Percentiles rank a stretch among this genome's conserved stretches.
These are phyloP conservation scores for Cladochytrium replicatum DNA, from an alignment of 192 early-diverging fungal genomes.

Conservation along the genomic window DNA sequence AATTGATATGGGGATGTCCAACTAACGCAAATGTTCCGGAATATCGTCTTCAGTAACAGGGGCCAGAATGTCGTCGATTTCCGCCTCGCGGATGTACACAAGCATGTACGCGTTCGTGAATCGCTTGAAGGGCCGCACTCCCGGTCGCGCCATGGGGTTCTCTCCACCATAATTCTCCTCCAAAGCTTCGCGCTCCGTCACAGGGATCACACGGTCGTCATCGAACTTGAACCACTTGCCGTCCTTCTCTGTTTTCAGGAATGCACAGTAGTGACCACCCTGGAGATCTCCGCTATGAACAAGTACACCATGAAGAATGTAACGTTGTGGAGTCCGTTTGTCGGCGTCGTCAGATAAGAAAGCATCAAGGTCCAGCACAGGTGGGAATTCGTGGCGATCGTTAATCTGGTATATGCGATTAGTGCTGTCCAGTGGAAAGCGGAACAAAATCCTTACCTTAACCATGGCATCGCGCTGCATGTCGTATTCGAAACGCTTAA, in stretches of 20 bases:
- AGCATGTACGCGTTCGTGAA: conserved; percentile 99
- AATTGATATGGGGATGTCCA: conserved; percentile 11
- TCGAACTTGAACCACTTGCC: conserved; percentile 90
- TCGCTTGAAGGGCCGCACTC: conserved; percentile 53
- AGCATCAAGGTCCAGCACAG: conserved; percentile 71
- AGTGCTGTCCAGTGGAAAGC: too few relatives aligned
- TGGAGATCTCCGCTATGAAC: conserved; percentile 90
- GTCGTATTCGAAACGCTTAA: conserved; percentile 98
- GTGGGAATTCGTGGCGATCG: conserved; percentile 92
- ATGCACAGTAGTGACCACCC: conserved; percentile 90
- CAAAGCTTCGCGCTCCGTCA: conserved; percentile 67
- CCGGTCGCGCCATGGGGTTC: conserved; percentile 21
- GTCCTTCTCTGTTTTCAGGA: conserved; percentile 69
- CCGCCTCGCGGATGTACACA: conserved; percentile 82
- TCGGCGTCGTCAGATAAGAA: conserved; percentile 62
- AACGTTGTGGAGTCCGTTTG: conserved; percentile 55
- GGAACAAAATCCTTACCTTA: too few relatives aligned
- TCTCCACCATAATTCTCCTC: conserved; percentile 95
- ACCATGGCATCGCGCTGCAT: conserved; percentile 79
- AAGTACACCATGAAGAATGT: conserved; percentile 83
- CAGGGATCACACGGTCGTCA: conserved; percentile 86
- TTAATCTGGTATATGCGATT: conserved; percentile 67
- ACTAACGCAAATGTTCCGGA: conserved; percentile 67
- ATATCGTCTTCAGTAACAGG: conserved; percentile 59
- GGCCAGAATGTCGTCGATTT: conserved; percentile 60